Evolutionary conservation across 345 rosid genomes (phyloP).

Genomic region (Brassica carinata): DNA sequence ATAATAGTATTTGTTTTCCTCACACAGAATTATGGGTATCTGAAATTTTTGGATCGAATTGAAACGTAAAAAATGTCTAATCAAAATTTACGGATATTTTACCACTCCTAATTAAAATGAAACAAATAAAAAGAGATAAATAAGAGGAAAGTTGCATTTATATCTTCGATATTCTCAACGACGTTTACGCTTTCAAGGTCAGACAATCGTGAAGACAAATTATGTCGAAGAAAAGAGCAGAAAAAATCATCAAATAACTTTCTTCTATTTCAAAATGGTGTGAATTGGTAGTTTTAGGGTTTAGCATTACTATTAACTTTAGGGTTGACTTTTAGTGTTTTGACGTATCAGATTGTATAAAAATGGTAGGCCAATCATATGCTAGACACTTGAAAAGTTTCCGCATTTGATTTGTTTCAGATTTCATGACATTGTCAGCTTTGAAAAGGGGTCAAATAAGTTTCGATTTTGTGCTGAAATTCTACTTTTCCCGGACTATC

Average conservation of each 20-base stretch:
- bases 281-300: background rate
- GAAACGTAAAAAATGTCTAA: no score
- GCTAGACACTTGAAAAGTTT: background rate
- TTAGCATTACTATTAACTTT: constrained; percentile 5
- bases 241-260: constrained; percentile 21
- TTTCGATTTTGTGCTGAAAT: background rate
- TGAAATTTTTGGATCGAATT: no score
- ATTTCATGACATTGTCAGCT: constrained; percentile 5
- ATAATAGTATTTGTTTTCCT: no score
- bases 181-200: constrained; percentile 6
- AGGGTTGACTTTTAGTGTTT: constrained; percentile 26
- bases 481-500: background rate
- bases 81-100: no score
- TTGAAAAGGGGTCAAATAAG: background rate
- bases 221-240: constrained; percentile 28
- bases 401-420: background rate
- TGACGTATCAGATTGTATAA: constrained; percentile 17
- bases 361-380: constrained; percentile 9
- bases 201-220: background rate
- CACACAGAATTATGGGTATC: no score
- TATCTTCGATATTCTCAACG: constrained; percentile 13
- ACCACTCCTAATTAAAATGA: no score
- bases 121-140: background rate
- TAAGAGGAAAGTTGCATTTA: constrained; percentile 5
- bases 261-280: constrained; percentile 24